Base-by-base conservation (phyloP, 352 stramenopile genomes). In the Phytophthora fragariaefolia region DNA sequence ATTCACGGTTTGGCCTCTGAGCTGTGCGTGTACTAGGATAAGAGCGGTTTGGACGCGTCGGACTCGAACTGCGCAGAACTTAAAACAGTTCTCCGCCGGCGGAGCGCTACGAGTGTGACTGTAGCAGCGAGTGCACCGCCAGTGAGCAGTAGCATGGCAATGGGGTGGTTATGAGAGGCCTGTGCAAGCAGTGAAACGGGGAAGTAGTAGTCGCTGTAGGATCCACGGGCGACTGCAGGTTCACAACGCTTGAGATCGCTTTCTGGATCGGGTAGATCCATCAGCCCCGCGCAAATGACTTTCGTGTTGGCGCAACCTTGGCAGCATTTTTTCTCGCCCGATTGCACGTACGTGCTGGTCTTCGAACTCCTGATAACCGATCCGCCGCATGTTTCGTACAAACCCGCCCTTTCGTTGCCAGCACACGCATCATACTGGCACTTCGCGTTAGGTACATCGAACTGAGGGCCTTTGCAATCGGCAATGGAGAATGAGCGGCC, bases 191-290 rank as follows among this genome's bases (percentile, higher is more conserved):
- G 49, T n/a, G 28, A 72, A 26, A 62, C 58, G 58, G 53, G 48
- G 43, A 58, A 57, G 53, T 75, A 77, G 17, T 61, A 64, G 28
- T 53, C 50, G 43, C 43, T 32, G 63, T 80, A 79, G 8, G 13
- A 40, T 17, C 38, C 20, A n/a, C 38, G 38, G 12, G 2, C 23
- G 45, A 50, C 30, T 4, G 17, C n/a, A 13, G 79, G 82, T 24
- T 80, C 81, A 48, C 79, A 89, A 6, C 81, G 76, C 73, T 79
- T 85, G 56, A 92, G 73, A 32, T 87, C 73, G 4, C 74, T 47
- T 0, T 65, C 27, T 3, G n/a, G 24, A 1, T 76, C 57, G 0
- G 79, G 75, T 7, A 86, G 27, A 45, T 73, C 51, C 1, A 89
- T 48, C 32, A 92, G 63, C 38, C 74, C 22, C 7, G 56, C 73